These are phyloP conservation scores for Cutaneotrichosporon mucoides DNA, from an alignment of 1,284 basidiomycete species.

Conservation along the genomic window DNA sequence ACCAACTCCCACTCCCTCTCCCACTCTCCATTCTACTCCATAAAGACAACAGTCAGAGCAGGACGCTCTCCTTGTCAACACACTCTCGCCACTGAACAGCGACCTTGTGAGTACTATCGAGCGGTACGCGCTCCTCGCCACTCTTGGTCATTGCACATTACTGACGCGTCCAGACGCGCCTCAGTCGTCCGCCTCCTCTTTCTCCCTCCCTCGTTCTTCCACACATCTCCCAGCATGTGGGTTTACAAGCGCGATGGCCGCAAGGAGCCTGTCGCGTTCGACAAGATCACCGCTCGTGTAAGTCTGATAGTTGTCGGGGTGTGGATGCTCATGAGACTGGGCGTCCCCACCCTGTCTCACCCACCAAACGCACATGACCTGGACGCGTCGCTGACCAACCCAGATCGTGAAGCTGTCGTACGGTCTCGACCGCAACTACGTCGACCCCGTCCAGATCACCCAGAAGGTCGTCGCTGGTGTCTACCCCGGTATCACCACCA, in stretches of 20 bases:
- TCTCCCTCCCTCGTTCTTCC: not conserved
- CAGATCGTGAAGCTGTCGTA: conserved; percentile 95
- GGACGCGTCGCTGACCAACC: not conserved
- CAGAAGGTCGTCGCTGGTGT: conserved; percentile 96
- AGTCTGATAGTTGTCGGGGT: not conserved
- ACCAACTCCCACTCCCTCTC: not conserved
- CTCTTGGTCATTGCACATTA: conserved; percentile 7
- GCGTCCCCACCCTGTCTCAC: not conserved
- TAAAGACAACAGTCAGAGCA: no score
- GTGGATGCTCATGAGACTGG: not conserved
- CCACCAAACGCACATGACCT: not conserved
- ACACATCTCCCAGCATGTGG: conserved; percentile 36
- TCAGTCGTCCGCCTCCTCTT: not conserved
- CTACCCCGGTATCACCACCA: conserved; percentile 85
- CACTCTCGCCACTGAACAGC: no score
- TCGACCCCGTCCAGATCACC: conserved; percentile 91
- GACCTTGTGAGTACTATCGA: conserved; percentile 4
- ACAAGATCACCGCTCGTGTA: conserved; percentile 31
- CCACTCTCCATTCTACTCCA: not conserved
- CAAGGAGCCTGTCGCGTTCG: conserved; percentile 45
- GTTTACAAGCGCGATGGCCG: conserved; percentile 50
- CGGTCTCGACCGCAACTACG: conserved; percentile 87
- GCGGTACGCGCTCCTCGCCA: conserved; percentile 5
- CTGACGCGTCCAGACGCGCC: not conserved
- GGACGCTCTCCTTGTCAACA: no score